Percentiles rank a stretch among this genome's conserved stretches.
These are phyloP conservation scores for Tulasnella sp. DNA, from an alignment of 768 basidiomycete genomes.

Conservation along the genomic window DNA sequence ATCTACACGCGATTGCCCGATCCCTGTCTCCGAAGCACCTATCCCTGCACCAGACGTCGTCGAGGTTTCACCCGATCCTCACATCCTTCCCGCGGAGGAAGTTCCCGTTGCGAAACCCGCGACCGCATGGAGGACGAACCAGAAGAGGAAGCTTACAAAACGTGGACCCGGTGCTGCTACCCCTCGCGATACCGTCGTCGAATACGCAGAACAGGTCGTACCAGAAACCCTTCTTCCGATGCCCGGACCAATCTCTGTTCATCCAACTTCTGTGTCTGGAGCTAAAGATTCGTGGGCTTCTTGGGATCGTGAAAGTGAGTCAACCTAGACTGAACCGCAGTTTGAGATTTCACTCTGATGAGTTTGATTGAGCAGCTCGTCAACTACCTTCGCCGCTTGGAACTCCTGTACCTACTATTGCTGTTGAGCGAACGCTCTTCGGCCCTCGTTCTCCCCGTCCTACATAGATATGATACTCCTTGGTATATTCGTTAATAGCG, in stretches of 20 bases:
- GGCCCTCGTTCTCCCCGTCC: slow-evolving; percentile 63
- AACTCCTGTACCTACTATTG: slow-evolving; percentile 42
- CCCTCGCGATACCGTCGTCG: background rate
- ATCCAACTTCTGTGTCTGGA: background rate
- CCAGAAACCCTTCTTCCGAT: background rate
- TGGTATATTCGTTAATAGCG: slow-evolving; percentile 1
- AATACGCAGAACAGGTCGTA: background rate
- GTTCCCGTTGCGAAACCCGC: slow-evolving; percentile 44
- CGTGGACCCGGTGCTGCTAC: background rate
- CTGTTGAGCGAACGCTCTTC: slow-evolving; percentile 57
- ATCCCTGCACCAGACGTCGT: background rate
- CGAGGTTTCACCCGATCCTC: slow-evolving; percentile 29
- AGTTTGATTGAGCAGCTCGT: background rate
- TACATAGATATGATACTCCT: slow-evolving; percentile 25
- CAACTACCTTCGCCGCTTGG: slow-evolving; percentile 54
- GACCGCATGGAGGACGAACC: slow-evolving; percentile 50
- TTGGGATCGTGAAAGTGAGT: slow-evolving; percentile 35
- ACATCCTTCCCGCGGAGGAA: slow-evolving; percentile 38
- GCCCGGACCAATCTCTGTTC: background rate
- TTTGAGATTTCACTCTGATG: slow-evolving; percentile 47
- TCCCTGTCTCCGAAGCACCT: background rate
- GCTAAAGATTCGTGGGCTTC: slow-evolving; percentile 34
- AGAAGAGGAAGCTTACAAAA: slow-evolving; percentile 40
- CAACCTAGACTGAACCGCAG: no score
- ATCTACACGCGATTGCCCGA: background rate